Conservation (phyloP, 2,329 filamentous ascomycete species). For the Hypocrella siamensis region DNA sequence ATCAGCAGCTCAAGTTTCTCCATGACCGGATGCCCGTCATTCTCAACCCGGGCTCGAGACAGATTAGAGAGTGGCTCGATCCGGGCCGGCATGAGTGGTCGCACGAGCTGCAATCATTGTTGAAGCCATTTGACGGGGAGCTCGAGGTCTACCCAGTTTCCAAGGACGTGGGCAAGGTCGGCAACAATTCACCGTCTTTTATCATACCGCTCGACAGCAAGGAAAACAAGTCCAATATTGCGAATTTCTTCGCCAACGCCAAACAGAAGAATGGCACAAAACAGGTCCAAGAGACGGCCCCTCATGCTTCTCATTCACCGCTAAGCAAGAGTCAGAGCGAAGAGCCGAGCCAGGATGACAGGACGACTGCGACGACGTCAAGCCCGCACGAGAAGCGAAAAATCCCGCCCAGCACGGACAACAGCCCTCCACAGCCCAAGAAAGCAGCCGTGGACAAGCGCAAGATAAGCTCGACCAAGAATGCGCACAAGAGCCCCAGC, state of each 20-base stretch:
- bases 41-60: slow-evolving; percentile 58
- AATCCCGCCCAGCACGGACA: slow-evolving; percentile 5
- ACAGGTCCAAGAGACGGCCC: slow-evolving; percentile 1
- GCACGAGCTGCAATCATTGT: slow-evolving; percentile 56
- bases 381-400: slow-evolving; percentile 10
- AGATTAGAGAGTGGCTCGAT: slow-evolving; percentile 63
- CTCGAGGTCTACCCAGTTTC: slow-evolving; percentile 76
- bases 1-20: slow-evolving; percentile 67
- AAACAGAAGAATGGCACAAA: slow-evolving; percentile 16
- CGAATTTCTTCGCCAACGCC: slow-evolving; percentile 73
- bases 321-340: neutral
- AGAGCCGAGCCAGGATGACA: neutral
- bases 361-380: neutral
- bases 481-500: slow-evolving; percentile 32
- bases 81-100: slow-evolving; percentile 59
- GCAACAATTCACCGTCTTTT: slow-evolving; percentile 75
- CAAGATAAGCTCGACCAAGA: slow-evolving; percentile 26
- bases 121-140: slow-evolving; percentile 67
- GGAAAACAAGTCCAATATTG: slow-evolving; percentile 86
- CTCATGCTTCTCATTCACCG: too few species aligned
- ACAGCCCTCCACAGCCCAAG: slow-evolving; percentile 11
- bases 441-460: slow-evolving; percentile 9
- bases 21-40: slow-evolving; percentile 96
- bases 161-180: slow-evolving; percentile 85
- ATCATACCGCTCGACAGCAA: slow-evolving; percentile 69